Evolutionary conservation across 768 basidiomycete genomes (phyloP).

Genomic region (Termitomyces eurrhizus): DNA sequence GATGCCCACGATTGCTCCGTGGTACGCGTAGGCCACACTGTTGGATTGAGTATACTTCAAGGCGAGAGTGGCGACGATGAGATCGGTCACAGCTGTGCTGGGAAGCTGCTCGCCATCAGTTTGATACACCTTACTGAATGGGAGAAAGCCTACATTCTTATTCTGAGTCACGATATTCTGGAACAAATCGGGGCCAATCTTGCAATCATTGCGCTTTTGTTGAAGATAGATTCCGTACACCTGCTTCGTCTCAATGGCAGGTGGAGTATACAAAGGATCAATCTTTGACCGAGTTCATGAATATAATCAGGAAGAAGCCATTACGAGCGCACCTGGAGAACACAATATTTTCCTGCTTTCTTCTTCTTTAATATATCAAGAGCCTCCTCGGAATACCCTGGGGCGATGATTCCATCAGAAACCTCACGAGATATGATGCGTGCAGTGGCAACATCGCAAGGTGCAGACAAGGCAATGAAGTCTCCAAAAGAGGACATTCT

Average conservation of each 20-base stretch:
- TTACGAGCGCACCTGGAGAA: constrained; percentile 67
- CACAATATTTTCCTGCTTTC: constrained; percentile 98
- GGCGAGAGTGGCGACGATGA: constrained; percentile 94
- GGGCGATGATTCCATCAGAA: constrained; percentile 97
- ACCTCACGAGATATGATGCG: constrained; percentile 98
- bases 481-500: constrained; percentile 99
- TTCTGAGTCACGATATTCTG: constrained; percentile 85
- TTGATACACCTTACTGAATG: background rate
- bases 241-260: constrained; percentile 85
- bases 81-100: constrained; percentile 72
- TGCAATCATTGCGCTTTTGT: constrained; percentile 87
- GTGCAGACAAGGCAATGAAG: constrained; percentile 92
- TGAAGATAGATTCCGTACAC: constrained; percentile 91
- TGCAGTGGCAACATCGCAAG: constrained; percentile 92
- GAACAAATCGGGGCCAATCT: constrained; percentile 80
- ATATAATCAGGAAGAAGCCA: background rate
- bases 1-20: constrained; percentile 90
- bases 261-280: constrained; percentile 78
- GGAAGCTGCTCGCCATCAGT: constrained; percentile 54
- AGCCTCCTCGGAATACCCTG: constrained; percentile 85
- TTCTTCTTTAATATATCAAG: constrained; percentile 91
- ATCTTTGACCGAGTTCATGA: constrained; percentile 51
- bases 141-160: constrained; percentile 59
- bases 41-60: constrained; percentile 99
- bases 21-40: constrained; percentile 92